Evolutionary conservation across 768 basidiomycete species (phyloP), one percentile per base, ranked within the genome.

Genomic region (Podaxis sp.): DNA sequence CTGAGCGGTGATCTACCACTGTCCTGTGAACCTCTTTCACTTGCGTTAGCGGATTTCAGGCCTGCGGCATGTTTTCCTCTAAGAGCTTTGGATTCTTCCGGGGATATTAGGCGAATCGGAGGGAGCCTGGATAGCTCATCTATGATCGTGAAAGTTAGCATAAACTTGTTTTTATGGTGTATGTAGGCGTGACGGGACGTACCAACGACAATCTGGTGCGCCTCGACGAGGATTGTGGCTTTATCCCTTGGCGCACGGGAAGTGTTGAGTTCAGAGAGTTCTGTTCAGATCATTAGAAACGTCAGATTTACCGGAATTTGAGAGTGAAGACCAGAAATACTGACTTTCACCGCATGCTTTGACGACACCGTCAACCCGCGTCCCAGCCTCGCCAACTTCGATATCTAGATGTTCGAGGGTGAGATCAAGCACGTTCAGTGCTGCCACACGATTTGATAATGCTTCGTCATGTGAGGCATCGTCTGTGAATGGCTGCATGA

Each of bases 401-500:
- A 99, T 83, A 15, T 96, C 96, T 1, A 99, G 84, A 75, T 99
- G 95, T 41, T 90, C 89, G 10, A 99, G 78, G 2, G 87, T 83
- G 0, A 99, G 79, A 72, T 98, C 96, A 1, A 99, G 80, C 81
- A 95, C 85, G 67, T 96, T 95, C 50, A 99, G 79, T 1, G 95
- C 96, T 13, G 94, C 93, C 15, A 98, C 88, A 4, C 96, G 87
- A 69, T 87, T 91, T 0, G 95, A 87, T 3, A 99, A 78, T 0
- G 93, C 90, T 68, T 93, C 93, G 71, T 99, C 95, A 71, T 97
- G 96, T 0, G 88, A 88, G 0, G 84, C 79, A 69, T 99, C 96
- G 20, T 84, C 84, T 2, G 87, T 80, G 1, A 76, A 73, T 3
- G 81, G 77, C 17, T 90, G 92, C 57, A 87, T 83, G 75, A 95